phyloP scores from a whole-genome alignment of 441 rosid species.

The California macrophylla region DNA sequence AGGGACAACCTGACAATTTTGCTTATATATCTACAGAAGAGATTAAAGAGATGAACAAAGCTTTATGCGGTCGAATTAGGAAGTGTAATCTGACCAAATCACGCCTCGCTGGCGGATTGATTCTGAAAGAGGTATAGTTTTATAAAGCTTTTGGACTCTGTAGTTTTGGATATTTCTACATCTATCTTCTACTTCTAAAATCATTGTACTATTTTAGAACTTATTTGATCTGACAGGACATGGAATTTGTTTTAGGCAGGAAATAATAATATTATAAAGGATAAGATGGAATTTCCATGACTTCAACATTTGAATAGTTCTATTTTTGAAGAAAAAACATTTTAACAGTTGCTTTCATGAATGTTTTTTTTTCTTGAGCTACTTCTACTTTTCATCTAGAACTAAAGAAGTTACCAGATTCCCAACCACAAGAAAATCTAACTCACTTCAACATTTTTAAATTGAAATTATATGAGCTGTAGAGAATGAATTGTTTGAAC shows the following conservation, averaged over 20 bases:
- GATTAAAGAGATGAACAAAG: constrained; percentile 24
- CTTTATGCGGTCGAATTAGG: constrained; percentile 45
- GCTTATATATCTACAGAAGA: constrained; percentile 65
- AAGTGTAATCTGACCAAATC: constrained; percentile 64
- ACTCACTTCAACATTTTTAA: neutral
- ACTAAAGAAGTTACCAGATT: neutral
- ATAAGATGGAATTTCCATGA: constrained; percentile 1
- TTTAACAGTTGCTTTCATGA: neutral
- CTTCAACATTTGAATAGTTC: neutral
- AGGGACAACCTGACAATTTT: constrained; percentile 31
- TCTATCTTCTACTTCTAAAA: neutral
- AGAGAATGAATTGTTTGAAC: neutral
- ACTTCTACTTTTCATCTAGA: neutral
- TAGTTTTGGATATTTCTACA: constrained; percentile 7
- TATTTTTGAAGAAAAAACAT: neutral
- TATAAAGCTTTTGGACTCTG: constrained; percentile 8
- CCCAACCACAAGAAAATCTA: neutral
- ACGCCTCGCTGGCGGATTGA: constrained; percentile 45
- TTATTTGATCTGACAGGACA: neutral
- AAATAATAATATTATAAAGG: neutral
- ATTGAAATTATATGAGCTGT: neutral
- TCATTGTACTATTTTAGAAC: neutral
- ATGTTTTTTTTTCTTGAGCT: neutral
- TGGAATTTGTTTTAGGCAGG: neutral
- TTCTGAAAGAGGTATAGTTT: constrained; percentile 56